Percentiles rank a stretch among this genome's conserved stretches.
These are phyloP conservation scores for Mycoemilia scoparia DNA, from an alignment of 192 early-diverging fungal species.

Conservation along the genomic window DNA sequence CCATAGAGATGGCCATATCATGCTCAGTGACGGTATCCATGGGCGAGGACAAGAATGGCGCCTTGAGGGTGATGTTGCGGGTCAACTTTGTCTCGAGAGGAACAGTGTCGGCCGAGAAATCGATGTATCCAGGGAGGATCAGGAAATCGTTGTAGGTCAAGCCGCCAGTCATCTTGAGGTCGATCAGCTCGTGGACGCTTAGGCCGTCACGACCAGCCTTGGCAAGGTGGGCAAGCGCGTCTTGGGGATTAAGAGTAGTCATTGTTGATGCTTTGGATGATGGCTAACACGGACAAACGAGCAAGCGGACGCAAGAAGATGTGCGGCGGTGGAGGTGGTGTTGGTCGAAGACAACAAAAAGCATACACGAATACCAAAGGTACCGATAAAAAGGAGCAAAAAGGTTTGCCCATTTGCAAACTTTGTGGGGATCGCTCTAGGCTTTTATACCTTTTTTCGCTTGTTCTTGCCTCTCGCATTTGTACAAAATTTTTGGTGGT, in stretches of 20 bases:
- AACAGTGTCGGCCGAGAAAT: constrained; percentile 71
- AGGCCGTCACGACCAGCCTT: constrained; percentile 57
- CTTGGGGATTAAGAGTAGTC: constrained; percentile 14
- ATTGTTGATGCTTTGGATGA: background rate
- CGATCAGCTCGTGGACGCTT: constrained; percentile 64
- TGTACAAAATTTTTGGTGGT: no score
- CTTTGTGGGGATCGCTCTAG: no score
- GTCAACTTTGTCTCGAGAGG: constrained; percentile 73
- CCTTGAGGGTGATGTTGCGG: constrained; percentile 75
- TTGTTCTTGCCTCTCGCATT: no score
- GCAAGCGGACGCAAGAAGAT: no score
- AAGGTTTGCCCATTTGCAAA: no score
- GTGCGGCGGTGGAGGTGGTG: no score
- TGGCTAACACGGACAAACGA: no score
- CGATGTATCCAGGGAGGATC: constrained; percentile 88
- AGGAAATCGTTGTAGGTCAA: constrained; percentile 98
- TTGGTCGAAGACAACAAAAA: no score
- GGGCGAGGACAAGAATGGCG: constrained; percentile 84
- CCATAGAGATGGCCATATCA: constrained; percentile 97
- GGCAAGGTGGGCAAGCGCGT: constrained; percentile 22
- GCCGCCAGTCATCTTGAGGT: constrained; percentile 60
- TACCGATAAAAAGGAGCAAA: no score
- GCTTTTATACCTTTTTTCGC: no score
- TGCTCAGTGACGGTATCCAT: constrained; percentile 99
- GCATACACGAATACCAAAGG: no score